These are phyloP conservation scores for Raddia distichophylla DNA, from an alignment of 176 grass and related monocot species.

Conservation along the genomic window DNA sequence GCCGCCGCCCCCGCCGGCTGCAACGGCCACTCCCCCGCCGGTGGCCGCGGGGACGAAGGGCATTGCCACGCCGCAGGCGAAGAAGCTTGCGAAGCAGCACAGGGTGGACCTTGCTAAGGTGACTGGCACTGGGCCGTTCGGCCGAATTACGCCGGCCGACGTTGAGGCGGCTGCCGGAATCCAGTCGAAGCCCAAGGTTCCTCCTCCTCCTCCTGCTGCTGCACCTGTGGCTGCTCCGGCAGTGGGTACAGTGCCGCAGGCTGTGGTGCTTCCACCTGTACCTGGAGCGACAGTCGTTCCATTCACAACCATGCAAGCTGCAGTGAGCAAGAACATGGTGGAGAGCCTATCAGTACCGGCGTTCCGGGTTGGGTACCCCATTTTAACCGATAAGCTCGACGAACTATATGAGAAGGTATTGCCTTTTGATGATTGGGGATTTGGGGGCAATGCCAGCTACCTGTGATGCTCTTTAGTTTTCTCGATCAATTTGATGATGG, in stretches of 20 bases:
- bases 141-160: constrained; percentile 79
- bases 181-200: constrained; percentile 55
- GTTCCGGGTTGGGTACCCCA: constrained; percentile 84
- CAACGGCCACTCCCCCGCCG: constrained; percentile 34
- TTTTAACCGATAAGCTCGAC: constrained; percentile 78
- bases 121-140: constrained; percentile 66
- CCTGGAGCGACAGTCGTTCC: constrained; percentile 78
- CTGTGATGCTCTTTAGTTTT: background rate
- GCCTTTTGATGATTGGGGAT: background rate
- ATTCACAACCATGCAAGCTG: constrained; percentile 85
- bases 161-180: constrained; percentile 82
- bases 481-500: constrained; percentile 10
- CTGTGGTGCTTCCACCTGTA: constrained; percentile 51
- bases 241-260: constrained; percentile 42
- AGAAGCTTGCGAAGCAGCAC: constrained; percentile 94
- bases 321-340: constrained; percentile 97
- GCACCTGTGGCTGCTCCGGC: constrained; percentile 36
- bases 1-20: constrained; percentile 11
- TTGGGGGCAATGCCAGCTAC: background rate
- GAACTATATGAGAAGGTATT: constrained; percentile 83
- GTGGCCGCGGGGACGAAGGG: constrained; percentile 58
- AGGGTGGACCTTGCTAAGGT: constrained; percentile 81
- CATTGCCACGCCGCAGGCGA: constrained; percentile 79
- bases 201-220: constrained; percentile 35
- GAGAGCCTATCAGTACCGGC: constrained; percentile 80